Conservation (phyloP, 495 filamentous ascomycete genomes). For the Podospora tetraspora region DNA sequence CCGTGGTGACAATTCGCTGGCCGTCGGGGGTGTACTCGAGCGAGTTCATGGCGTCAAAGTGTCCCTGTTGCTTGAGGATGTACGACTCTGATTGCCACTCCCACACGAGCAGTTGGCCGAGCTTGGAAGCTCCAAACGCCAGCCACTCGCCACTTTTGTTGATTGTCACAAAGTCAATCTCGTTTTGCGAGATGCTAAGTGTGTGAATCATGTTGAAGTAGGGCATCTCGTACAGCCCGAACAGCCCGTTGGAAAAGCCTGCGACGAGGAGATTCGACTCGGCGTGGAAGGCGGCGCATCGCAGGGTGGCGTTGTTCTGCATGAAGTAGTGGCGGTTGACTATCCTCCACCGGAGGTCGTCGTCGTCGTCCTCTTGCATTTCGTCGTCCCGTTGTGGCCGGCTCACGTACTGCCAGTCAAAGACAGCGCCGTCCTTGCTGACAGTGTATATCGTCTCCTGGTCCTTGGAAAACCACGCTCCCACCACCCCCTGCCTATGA, state of each 20-base stretch:
- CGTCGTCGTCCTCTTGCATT: slow-evolving; percentile 55
- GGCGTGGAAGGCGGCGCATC: slow-evolving; percentile 81
- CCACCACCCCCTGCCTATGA: slow-evolving; percentile 78
- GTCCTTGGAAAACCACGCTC: slow-evolving; percentile 87
- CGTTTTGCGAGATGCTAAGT: slow-evolving; percentile 85
- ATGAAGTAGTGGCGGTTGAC: slow-evolving; percentile 83
- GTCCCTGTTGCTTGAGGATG: slow-evolving; percentile 94
- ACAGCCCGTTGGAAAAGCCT: slow-evolving; percentile 91
- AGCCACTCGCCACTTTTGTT: slow-evolving; percentile 96
- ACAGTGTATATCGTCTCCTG: slow-evolving; percentile 66
- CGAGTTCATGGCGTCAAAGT: slow-evolving; percentile 94
- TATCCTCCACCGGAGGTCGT: slow-evolving; percentile 72
- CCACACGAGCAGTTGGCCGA: slow-evolving; percentile 94
- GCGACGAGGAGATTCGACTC: slow-evolving; percentile 82
- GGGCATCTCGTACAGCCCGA: slow-evolving; percentile 92
- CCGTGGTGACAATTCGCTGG: slow-evolving; percentile 82
- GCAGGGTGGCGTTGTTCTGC: slow-evolving; percentile 82
- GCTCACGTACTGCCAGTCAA: slow-evolving; percentile 61
- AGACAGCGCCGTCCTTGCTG: slow-evolving; percentile 53
- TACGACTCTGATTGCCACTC: slow-evolving; percentile 99
- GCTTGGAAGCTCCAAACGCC: slow-evolving; percentile 92
- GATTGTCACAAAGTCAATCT: slow-evolving; percentile 87
- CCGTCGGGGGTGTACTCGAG: slow-evolving; percentile 91
- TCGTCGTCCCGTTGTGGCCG: slow-evolving; percentile 54
- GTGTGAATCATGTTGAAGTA: slow-evolving; percentile 94